Evolutionary conservation across 2,329 filamentous ascomycete genomes (phyloP).

Genomic region (Phyllosticta paracitricarpa): DNA sequence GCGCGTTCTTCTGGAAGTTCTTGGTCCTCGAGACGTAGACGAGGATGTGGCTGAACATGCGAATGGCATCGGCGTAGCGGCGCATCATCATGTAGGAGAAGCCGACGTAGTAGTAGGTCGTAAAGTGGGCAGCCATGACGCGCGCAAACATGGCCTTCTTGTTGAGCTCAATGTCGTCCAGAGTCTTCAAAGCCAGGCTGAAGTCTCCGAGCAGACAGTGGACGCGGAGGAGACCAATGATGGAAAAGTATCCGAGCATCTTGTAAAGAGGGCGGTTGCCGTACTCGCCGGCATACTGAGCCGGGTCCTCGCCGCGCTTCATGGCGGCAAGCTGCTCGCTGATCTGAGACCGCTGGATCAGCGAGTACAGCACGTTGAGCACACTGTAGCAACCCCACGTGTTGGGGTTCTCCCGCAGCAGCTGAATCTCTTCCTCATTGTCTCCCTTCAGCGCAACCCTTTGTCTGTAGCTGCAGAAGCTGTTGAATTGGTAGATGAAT

Average conservation of each 20-base stretch:
- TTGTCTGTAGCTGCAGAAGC: constrained; percentile 94
- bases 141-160: constrained; percentile 99
- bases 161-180: constrained; percentile 99
- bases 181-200: constrained; percentile 93
- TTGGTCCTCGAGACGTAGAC: constrained; percentile 98
- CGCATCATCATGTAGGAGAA: constrained; percentile 99
- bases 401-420: constrained; percentile 93
- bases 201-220: constrained; percentile 97
- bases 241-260: constrained; percentile 99
- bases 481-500: constrained; percentile 99
- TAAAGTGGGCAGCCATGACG: constrained; percentile 99
- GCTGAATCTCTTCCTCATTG: constrained; percentile 85
- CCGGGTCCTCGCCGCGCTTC: constrained; percentile 86
- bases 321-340: constrained; percentile 92
- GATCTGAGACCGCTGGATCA: constrained; percentile 97
- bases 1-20: constrained; percentile 99
- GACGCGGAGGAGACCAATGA: constrained; percentile 91
- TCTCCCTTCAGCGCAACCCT: constrained; percentile 72
- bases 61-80: constrained; percentile 96
- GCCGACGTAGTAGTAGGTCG: constrained; percentile 99
- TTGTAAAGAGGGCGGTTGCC: constrained; percentile 89
- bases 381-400: constrained; percentile 99
- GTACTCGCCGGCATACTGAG: constrained; percentile 86
- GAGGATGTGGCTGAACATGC: constrained; percentile 99
- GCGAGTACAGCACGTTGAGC: constrained; percentile 96